These are phyloP conservation scores for Trametes maxima DNA, from an alignment of 768 basidiomycete species.

Conservation along the genomic window DNA sequence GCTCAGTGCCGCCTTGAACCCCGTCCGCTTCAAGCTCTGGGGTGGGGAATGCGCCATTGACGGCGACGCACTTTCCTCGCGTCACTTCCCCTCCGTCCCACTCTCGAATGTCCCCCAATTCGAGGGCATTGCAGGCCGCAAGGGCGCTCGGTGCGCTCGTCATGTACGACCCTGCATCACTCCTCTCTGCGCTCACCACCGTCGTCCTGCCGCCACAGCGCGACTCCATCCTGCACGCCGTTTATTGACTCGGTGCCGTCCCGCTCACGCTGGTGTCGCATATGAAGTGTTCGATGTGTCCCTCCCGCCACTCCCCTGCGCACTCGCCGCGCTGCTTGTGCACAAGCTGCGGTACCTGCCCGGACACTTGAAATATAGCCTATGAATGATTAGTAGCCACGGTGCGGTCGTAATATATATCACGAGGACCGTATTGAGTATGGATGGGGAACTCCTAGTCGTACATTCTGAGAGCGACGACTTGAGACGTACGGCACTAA, in stretches of 20 bases:
- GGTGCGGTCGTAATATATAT: too few relatives aligned
- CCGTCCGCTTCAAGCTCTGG: conserved; percentile 64
- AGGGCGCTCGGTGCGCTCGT: conserved; percentile 39
- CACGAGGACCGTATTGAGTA: too few relatives aligned
- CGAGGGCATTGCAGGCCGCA: conserved; percentile 86
- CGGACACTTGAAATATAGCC: conserved; percentile 16
- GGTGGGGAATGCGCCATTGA: conserved; percentile 56
- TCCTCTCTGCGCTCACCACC: conserved; percentile 37
- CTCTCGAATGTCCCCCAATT: conserved; percentile 61
- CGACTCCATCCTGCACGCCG: conserved; percentile 37
- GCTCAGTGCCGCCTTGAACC: conserved; percentile 74
- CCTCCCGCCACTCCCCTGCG: conserved; percentile 48
- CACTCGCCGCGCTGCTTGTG: conserved; percentile 66
- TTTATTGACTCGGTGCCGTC: conserved; percentile 52
- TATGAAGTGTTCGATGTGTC: conserved; percentile 13
- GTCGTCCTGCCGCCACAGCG: conserved; percentile 29
- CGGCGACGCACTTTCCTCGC: conserved; percentile 55
- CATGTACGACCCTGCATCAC: conserved; percentile 35
- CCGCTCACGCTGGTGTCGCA: conserved; percentile 22
- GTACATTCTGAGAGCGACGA: too few relatives aligned
- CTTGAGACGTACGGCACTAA: too few relatives aligned
- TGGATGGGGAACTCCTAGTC: too few relatives aligned
- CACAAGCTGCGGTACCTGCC: conserved; percentile 69
- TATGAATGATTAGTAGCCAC: too few relatives aligned
- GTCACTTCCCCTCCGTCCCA: conserved; percentile 67